Evolutionary conservation across 2,329 filamentous ascomycete genomes (phyloP), one percentile per base, ranked within the genome.

Genomic region (Podosphaera aphanis): DNA sequence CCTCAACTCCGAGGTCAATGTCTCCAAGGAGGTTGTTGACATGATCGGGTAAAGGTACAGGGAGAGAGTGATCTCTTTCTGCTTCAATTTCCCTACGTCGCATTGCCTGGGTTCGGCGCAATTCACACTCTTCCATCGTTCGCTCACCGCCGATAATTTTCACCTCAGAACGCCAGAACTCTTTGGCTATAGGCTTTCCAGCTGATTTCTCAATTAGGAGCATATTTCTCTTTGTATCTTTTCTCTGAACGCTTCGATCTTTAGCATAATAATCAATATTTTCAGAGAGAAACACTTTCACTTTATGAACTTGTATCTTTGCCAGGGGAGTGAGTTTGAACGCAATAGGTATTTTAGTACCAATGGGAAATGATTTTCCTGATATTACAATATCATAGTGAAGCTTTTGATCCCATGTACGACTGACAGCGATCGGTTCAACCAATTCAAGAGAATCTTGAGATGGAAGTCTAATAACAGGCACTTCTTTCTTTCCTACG

Each of bases 351-450:
- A 83, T 74, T 51, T 77, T 75, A 2, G 75, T 70, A 8, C 79
- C 79, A 5, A 83, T 60, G 0, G 79, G 77, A 52, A 83, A 83
- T 0, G 78, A 80, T 66, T 83, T 83, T 27, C 79, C 79, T 3
- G 77, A 82, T 25, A 83, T 82, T 51, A 83, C 76, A 52, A 83
- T 83, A 53, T 83, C 78, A 56, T 83, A 83, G 54, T 81, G 77
- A 23, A 83, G 62, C 56, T 83, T 78, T 51, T 83, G 77, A 55
- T 83, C 78, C 79, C 79, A 83, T 47, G 75, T 80, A 37, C 79
- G 66, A 48, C 76, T 81, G 52, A 83, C 83, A 7, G 79, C 78
- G 53, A 83, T 83, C 0, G 79, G 79, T 52, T 83, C 79, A 13
- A 81, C 73, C 51, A 79, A 71, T 58, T 83, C 79, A 43, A 83